Evolutionary conservation across 768 basidiomycete species (phyloP).

Genomic region (Phaeotremella fagi): DNA sequence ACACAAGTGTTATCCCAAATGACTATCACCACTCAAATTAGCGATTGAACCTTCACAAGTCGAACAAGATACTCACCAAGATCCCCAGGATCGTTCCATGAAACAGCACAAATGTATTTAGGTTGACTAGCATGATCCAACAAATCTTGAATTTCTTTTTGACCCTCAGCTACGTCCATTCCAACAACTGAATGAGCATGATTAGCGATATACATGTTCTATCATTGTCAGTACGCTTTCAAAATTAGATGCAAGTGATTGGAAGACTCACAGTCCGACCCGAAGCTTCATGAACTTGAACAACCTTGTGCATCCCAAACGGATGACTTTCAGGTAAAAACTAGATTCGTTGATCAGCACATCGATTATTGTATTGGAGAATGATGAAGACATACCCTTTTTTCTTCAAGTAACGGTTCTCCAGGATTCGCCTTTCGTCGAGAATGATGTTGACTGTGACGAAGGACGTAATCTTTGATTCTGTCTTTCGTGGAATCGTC

Average conservation of each 20-base stretch:
- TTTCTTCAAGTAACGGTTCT: constrained; percentile 6
- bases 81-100: constrained; percentile 16
- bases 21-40: too few species aligned
- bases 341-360: background rate
- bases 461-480: constrained; percentile 7
- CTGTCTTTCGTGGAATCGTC: constrained; percentile 3
- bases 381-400: background rate
- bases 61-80: constrained; percentile 10
- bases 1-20: constrained; percentile 29
- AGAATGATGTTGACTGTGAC: constrained; percentile 13
- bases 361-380: too few species aligned
- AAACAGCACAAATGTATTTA: constrained; percentile 7
- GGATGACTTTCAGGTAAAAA: constrained; percentile 8
- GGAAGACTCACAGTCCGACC: constrained; percentile 6
- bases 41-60: too few species aligned
- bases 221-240: background rate
- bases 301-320: constrained; percentile 18
- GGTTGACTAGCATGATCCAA: constrained; percentile 12
- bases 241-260: background rate
- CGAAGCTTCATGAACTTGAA: constrained; percentile 15
- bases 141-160: constrained; percentile 12
- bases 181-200: constrained; percentile 15
- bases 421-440: constrained; percentile 13
- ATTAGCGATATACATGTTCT: constrained; percentile 23
- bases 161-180: constrained; percentile 11